phyloP scores from a whole-genome alignment of 2,329 filamentous ascomycete species.

The Lasiodiplodia sp. region DNA sequence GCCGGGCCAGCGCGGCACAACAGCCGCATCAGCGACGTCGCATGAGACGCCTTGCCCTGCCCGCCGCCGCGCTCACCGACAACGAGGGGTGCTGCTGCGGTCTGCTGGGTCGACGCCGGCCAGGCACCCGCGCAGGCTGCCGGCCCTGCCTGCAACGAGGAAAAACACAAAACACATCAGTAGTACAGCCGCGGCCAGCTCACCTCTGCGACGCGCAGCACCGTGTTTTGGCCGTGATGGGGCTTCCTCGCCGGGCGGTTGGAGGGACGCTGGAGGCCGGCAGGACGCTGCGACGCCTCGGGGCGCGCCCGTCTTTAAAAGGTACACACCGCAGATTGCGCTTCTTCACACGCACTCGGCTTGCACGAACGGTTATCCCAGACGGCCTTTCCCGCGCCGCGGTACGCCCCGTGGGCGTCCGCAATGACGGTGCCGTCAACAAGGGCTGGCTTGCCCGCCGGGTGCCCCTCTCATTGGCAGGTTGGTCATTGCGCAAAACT shows the following conservation, averaged over 20 bases:
- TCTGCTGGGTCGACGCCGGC: neutral
- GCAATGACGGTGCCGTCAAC: slow-evolving; percentile 19
- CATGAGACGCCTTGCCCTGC: slow-evolving; percentile 3
- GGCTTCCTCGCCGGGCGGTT: slow-evolving; percentile 3
- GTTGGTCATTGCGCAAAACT: neutral
- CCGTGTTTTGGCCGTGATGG: neutral
- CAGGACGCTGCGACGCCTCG: slow-evolving; percentile 1
- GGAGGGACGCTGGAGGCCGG: slow-evolving; percentile 19
- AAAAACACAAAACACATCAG: neutral
- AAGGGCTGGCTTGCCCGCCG: slow-evolving; percentile 8
- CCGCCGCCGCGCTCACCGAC: slow-evolving; percentile 8
- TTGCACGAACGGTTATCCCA: slow-evolving; percentile 23
- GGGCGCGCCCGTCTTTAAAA: slow-evolving; percentile 23
- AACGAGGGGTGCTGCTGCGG: neutral
- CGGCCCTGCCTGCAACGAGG: slow-evolving; percentile 3
- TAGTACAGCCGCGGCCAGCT: slow-evolving; percentile 16
- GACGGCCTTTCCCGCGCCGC: slow-evolving; percentile 28
- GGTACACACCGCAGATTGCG: slow-evolving; percentile 16
- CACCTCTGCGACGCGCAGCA: neutral
- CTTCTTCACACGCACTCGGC: slow-evolving; percentile 14
- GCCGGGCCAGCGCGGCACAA: neutral
- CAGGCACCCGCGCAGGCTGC: slow-evolving; percentile 15
- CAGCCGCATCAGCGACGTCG: neutral
- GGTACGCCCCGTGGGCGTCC: slow-evolving; percentile 26
- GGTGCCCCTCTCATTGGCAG: slow-evolving; percentile 13